Conservation (phyloP, 164 flowering plant genomes). For the Umbilicus rupestris region DNA sequence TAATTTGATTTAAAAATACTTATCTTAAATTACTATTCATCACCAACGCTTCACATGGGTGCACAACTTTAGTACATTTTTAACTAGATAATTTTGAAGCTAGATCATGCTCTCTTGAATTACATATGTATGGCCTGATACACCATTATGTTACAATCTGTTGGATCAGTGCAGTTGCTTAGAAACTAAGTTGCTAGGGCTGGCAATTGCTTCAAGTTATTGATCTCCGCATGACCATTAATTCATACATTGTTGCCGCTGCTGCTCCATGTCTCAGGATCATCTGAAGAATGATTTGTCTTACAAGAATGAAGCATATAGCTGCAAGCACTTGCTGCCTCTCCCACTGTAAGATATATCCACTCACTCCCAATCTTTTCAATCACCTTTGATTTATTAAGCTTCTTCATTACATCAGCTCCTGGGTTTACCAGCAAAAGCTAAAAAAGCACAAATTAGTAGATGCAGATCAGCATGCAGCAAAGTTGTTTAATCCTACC, state of each 20-base stretch:
- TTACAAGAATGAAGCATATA: constrained; percentile 48
- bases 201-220: neutral
- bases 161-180: neutral
- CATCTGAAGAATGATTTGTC: constrained; percentile 17
- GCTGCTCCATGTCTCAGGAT: constrained; percentile 11
- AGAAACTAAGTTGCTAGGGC: no score
- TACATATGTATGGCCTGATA: neutral
- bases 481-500: constrained; percentile 33
- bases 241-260: neutral
- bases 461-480: no score
- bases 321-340: constrained; percentile 61
- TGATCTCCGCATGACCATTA: neutral
- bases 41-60: no score
- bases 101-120: neutral
- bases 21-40: no score
- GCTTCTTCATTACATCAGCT: constrained; percentile 63
- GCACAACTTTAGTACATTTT: no score
- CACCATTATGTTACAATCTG: neutral
- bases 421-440: constrained; percentile 59
- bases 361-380: constrained; percentile 46
- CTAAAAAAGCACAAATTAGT: constrained; percentile 16
- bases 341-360: constrained; percentile 52
- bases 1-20: no score
- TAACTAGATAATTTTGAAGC: neutral
- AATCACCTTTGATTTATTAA: constrained; percentile 36